A percentile compares a stretch with the other conserved stretches of the same genome.
phyloP scores from a whole-genome alignment of 2,329 filamentous ascomycete species.

The Trichoderma koningiopsis region DNA sequence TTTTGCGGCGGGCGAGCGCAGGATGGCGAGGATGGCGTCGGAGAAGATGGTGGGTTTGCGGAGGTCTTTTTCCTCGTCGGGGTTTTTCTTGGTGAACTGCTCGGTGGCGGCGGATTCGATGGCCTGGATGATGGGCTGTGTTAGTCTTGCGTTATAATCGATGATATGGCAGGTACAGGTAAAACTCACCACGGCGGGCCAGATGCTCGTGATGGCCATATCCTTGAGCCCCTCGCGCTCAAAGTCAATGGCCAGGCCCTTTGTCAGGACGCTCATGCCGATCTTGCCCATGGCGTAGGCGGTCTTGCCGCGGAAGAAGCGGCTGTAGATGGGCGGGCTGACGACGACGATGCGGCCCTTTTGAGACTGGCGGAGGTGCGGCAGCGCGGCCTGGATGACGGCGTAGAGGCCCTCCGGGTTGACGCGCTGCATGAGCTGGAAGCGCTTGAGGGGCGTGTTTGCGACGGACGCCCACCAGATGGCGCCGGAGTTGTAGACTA shows the following conservation, averaged over 20 bases:
- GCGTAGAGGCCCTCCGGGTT: slow-evolving; percentile 78
- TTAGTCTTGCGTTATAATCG: not conserved
- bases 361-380: slow-evolving; percentile 56
- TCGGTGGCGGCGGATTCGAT: slow-evolving; percentile 77
- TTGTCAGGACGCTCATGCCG: slow-evolving; percentile 79
- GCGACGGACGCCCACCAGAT: slow-evolving; percentile 82
- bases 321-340: slow-evolving; percentile 80
- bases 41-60: slow-evolving; percentile 74
- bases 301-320: slow-evolving; percentile 84
- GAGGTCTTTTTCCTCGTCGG: slow-evolving; percentile 58
- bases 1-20: slow-evolving; percentile 57
- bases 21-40: slow-evolving; percentile 74
- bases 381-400: slow-evolving; percentile 67
- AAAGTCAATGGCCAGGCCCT: slow-evolving; percentile 82
- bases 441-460: slow-evolving; percentile 73
- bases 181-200: slow-evolving; percentile 70
- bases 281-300: slow-evolving; percentile 80
- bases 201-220: slow-evolving; percentile 81
- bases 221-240: slow-evolving; percentile 62
- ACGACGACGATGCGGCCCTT: slow-evolving; percentile 72
- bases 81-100: slow-evolving; percentile 48
- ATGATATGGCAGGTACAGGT: not conserved
- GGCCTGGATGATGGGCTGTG: slow-evolving; percentile 40
- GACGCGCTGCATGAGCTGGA: slow-evolving; percentile 74
- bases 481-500: slow-evolving; percentile 82